These are phyloP conservation scores for Trichomonas vaginalis DNA, from an alignment of 208 protist species.

Conservation along the genomic window DNA sequence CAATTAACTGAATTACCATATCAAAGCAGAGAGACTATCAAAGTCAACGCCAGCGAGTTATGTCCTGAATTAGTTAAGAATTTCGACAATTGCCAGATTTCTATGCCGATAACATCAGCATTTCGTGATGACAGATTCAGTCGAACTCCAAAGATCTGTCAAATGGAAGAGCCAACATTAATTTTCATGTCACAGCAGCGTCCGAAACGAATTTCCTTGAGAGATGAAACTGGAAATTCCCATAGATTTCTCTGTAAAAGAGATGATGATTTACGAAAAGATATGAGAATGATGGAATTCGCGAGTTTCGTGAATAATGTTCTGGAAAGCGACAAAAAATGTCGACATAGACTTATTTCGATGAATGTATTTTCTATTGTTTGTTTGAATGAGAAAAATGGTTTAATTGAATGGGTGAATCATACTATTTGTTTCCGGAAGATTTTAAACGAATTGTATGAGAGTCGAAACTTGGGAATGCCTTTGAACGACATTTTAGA, in stretches of 20 bases:
- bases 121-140: not conserved
- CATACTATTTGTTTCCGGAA: not conserved
- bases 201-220: not conserved
- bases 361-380: not conserved
- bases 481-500: not conserved
- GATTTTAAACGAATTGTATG: not conserved
- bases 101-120: not conserved
- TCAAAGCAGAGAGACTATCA: not conserved
- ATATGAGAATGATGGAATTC: conserved; percentile 21
- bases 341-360: not conserved
- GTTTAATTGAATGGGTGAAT: conserved; percentile 18
- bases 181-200: not conserved
- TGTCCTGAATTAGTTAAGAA: not conserved
- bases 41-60: not conserved
- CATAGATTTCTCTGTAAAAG: not conserved
- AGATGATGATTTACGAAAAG: conserved; percentile 15
- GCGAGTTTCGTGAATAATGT: not conserved
- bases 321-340: not conserved
- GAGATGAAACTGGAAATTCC: not conserved
- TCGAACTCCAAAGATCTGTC: not conserved
- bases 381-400: not conserved
- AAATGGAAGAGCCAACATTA: not conserved
- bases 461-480: not conserved
- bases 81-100: not conserved
- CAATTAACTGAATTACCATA: not conserved